A percentile compares a stretch with the other conserved stretches of the same genome.
Evolutionary conservation across 2,329 filamentous ascomycete species (phyloP).

Genomic region (Aspergillus uvarum): DNA sequence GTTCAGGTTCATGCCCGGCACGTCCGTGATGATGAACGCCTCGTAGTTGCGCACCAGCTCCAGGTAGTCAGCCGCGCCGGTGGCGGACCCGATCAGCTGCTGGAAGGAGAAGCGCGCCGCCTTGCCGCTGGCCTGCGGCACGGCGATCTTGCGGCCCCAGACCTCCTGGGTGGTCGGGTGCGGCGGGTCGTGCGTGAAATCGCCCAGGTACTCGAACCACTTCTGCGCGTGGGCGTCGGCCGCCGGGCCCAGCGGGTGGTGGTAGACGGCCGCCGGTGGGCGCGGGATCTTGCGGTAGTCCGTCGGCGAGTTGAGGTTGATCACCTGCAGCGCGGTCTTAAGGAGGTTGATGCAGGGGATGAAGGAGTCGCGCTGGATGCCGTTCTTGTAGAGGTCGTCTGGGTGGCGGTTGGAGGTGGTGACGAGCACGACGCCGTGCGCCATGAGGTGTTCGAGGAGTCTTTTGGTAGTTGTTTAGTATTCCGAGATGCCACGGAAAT

Average conservation of each 20-base stretch:
- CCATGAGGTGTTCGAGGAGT: constrained; percentile 87
- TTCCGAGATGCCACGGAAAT: neutral
- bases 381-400: constrained; percentile 95
- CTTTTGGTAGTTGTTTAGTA: constrained; percentile 35
- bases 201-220: constrained; percentile 94
- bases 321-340: constrained; percentile 77
- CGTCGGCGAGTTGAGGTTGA: constrained; percentile 91
- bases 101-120: constrained; percentile 91
- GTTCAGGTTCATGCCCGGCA: constrained; percentile 86
- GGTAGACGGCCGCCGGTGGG: constrained; percentile 89
- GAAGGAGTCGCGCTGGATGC: constrained; percentile 93
- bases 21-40: constrained; percentile 85
- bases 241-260: constrained; percentile 77
- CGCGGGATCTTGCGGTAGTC: constrained; percentile 97
- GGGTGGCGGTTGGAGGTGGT: constrained; percentile 97
- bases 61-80: constrained; percentile 90
- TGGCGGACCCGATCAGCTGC: constrained; percentile 84
- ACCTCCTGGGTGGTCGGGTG: constrained; percentile 78
- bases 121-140: constrained; percentile 82
- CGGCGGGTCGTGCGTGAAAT: constrained; percentile 71
- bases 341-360: constrained; percentile 92
- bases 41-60: constrained; percentile 89
- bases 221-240: constrained; percentile 81
- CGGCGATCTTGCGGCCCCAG: constrained; percentile 87
- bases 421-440: constrained; percentile 91